Evolutionary conservation across 805 yeast species (phyloP).

Genomic region (Zygosaccharomyces siamensis): DNA sequence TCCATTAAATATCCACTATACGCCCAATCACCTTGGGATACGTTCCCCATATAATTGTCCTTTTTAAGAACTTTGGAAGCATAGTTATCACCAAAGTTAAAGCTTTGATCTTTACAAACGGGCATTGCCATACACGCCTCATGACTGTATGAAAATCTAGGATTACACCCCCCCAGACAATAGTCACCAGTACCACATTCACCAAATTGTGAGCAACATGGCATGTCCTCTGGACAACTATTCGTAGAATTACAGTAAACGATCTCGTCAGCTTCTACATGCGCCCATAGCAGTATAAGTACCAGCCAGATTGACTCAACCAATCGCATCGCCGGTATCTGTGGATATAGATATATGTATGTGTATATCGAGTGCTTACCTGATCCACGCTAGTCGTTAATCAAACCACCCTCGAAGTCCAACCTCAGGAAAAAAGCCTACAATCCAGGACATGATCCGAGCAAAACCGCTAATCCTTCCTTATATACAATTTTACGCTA

Average conservation of each 20-base stretch:
- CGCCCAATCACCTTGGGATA: constrained; percentile 61
- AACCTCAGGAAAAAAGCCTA: no score
- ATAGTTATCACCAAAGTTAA: constrained; percentile 38
- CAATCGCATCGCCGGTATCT: background rate
- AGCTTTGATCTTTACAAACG: constrained; percentile 49
- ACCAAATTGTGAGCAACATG: constrained; percentile 84
- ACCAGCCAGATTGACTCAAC: background rate
- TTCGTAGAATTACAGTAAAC: constrained; percentile 48
- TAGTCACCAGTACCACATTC: constrained; percentile 66
- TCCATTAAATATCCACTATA: constrained; percentile 52
- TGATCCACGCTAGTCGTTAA: background rate
- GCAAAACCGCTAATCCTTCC: background rate
- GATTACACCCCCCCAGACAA: constrained; percentile 88
- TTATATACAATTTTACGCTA: background rate
- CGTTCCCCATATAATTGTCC: constrained; percentile 62
- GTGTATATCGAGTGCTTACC: background rate
- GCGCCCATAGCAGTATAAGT: background rate
- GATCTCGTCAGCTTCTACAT: constrained; percentile 8
- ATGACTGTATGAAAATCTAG: constrained; percentile 53
- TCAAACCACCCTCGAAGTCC: background rate
- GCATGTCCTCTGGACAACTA: constrained; percentile 69
- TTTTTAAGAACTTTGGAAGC: constrained; percentile 32
- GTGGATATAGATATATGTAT: no score
- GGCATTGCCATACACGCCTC: constrained; percentile 87
- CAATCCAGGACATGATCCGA: background rate